Evolutionary conservation across 1,139 yeast genomes (phyloP), one percentile per base, ranked within the genome.

Genomic region (Suhomyces kunorum): DNA sequence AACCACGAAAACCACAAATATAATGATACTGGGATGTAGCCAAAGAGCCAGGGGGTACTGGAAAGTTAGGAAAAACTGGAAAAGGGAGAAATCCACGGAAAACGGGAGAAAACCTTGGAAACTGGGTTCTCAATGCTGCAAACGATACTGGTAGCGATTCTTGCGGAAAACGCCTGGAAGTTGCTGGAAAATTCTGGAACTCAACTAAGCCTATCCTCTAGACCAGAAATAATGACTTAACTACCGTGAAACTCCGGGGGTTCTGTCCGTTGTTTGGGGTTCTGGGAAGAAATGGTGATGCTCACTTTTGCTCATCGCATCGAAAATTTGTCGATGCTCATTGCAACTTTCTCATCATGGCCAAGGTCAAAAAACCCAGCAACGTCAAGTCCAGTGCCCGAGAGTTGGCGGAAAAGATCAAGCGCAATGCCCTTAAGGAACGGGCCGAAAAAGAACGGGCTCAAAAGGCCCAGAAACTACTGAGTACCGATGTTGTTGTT

Each of bases 331-430:
- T 33, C 29, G 29, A 33, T 32, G 36, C 36, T 20, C 30, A 25
- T 25, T 8, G 13, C 6, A 14, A 13, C 22, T 13, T 22, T 29
- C 16, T 44, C 38, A 49, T 48, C 34, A 39, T 43, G 34, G 39
- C 39, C 33, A 45, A 50, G 33, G 44, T 48, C 39, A 38, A 38
- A 37, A 43, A 38, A 32, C 37, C 35, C 24, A 37, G 36, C 33
- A 23, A 37, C 28, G 37, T 17, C 32, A 36, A 40, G 40, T 28
- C 29, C 24, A 41, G 39, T 36, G 63, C 67, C 38, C 59, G 54
- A 38, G 63, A 58, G 37, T 61, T 71, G 50, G 78, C 75, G 1
- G 76, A 66, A 49, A 80, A 74, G 58, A 78, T 78, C 53, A 79
- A 74, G 58, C 69, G 66, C 44, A 78, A 77, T 46, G 84, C 85